Conservation (phyloP, 768 basidiomycete species). For the Lactifluus rugatus region DNA sequence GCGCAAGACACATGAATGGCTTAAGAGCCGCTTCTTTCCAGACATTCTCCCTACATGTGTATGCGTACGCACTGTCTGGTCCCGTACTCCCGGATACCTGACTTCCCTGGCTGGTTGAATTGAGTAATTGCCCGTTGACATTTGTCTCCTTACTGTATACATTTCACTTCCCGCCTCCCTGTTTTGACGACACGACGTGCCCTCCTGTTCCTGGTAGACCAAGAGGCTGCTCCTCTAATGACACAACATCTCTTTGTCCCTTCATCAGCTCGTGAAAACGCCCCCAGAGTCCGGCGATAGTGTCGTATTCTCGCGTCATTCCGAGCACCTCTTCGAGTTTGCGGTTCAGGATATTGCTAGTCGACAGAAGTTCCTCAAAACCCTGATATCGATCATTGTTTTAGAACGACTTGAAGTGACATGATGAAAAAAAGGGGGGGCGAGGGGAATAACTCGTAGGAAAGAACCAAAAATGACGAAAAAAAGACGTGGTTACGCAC, state of each 20-base stretch:
- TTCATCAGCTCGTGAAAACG: constrained; percentile 74
- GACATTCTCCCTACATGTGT: constrained; percentile 16
- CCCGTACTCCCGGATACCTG: constrained; percentile 27
- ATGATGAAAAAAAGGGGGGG: not conserved
- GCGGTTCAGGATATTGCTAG: constrained; percentile 78
- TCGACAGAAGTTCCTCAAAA: constrained; percentile 80
- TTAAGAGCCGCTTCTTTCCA: constrained; percentile 14
- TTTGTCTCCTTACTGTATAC: constrained; percentile 14
- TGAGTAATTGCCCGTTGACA: constrained; percentile 11
- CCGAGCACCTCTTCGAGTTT: constrained; percentile 88
- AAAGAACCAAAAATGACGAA: not conserved
- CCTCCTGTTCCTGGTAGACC: constrained; percentile 67
- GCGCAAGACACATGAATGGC: constrained; percentile 25
- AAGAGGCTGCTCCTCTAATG: constrained; percentile 23
- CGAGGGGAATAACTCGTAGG: too few relatives aligned
- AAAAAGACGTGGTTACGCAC: constrained; percentile 33
- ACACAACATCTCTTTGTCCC: constrained; percentile 24
- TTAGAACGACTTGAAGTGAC: not conserved
- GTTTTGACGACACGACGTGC: constrained; percentile 38
- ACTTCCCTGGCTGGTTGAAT: not conserved
- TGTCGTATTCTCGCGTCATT: constrained; percentile 88
- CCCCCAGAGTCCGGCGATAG: constrained; percentile 78
- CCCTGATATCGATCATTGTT: constrained; percentile 37
- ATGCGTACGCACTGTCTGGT: constrained; percentile 2
- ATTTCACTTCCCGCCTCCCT: constrained; percentile 20